These are phyloP conservation scores for Trametes sanguinea DNA, from an alignment of 768 basidiomycete species.

Conservation along the genomic window DNA sequence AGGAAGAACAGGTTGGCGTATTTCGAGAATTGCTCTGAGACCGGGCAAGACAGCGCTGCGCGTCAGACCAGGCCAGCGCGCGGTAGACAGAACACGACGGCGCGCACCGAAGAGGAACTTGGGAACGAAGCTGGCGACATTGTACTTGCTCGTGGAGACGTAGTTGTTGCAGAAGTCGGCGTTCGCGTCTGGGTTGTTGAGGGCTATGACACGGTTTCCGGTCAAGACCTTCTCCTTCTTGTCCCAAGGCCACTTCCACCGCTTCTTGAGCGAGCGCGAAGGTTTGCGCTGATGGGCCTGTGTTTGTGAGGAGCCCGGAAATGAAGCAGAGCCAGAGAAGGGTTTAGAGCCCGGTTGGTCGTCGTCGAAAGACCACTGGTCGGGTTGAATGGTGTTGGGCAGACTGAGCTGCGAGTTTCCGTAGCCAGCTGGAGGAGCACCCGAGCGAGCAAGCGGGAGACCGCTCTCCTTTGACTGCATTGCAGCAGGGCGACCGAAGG, in stretches of 20 bases:
- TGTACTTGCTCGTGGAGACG: constrained; percentile 96
- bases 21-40: constrained; percentile 93
- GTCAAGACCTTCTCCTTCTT: constrained; percentile 63
- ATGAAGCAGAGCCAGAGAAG: constrained; percentile 35
- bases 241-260: constrained; percentile 87
- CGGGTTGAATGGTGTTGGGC: constrained; percentile 49
- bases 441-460: constrained; percentile 58
- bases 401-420: constrained; percentile 47
- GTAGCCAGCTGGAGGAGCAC: constrained; percentile 60
- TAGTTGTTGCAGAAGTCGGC: constrained; percentile 76
- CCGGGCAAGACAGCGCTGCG: constrained; percentile 12
- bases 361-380: constrained; percentile 77
- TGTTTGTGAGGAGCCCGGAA: constrained; percentile 41
- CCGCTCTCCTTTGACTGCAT: constrained; percentile 50
- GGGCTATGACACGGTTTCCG: constrained; percentile 78
- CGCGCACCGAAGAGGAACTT: constrained; percentile 88
- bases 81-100: not conserved
- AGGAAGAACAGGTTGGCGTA: constrained; percentile 99
- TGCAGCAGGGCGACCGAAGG: constrained; percentile 53
- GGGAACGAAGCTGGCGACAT: constrained; percentile 79
- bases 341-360: constrained; percentile 38
- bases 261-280: constrained; percentile 30
- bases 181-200: constrained; percentile 76
- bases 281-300: constrained; percentile 13
- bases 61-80: not conserved